Percentiles rank a stretch among this genome's conserved stretches.
These are phyloP conservation scores for Hymenoscyphus fructigenus DNA, from an alignment of 2,329 filamentous ascomycete genomes.

Conservation along the genomic window DNA sequence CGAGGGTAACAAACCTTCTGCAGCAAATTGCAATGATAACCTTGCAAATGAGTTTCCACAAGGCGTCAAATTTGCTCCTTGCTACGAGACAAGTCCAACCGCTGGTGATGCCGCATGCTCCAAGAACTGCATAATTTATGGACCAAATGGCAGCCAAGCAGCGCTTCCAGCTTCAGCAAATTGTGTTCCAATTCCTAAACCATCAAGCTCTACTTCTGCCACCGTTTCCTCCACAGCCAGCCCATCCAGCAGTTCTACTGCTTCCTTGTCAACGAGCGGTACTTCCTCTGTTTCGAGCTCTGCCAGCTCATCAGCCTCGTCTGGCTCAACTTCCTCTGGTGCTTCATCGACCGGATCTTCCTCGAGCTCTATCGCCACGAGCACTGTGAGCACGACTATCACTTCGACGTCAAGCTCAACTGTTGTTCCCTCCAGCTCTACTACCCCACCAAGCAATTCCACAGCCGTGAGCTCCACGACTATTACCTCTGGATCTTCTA, in stretches of 20 bases:
- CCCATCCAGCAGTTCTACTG: neutral
- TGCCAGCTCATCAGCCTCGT: slow-evolving; percentile 12
- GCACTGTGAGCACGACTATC: neutral
- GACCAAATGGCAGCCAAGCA: slow-evolving; percentile 37
- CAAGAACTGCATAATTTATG: slow-evolving; percentile 51
- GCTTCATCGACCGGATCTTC: neutral
- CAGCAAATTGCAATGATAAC: slow-evolving; percentile 47
- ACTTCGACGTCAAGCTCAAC: neutral
- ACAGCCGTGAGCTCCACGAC: neutral
- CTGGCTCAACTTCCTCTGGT: slow-evolving; percentile 4
- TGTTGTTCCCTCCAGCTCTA: neutral
- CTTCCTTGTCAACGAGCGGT: slow-evolving; percentile 12
- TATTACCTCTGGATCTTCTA: neutral
- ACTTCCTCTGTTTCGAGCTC: slow-evolving; percentile 18
- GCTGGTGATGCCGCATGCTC: slow-evolving; percentile 48
- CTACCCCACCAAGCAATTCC: neutral
- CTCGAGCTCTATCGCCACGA: neutral
- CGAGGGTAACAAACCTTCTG: slow-evolving; percentile 40
- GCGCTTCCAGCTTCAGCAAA: slow-evolving; percentile 37
- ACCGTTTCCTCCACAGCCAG: slow-evolving; percentile 23
- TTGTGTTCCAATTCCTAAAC: slow-evolving; percentile 20
- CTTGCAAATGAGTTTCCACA: slow-evolving; percentile 44
- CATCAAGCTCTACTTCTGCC: slow-evolving; percentile 30
- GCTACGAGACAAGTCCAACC: slow-evolving; percentile 42
- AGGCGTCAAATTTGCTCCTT: slow-evolving; percentile 39